Conservation (phyloP, 805 yeast genomes). For the Cyberlindnera xishuangbannaensis region DNA sequence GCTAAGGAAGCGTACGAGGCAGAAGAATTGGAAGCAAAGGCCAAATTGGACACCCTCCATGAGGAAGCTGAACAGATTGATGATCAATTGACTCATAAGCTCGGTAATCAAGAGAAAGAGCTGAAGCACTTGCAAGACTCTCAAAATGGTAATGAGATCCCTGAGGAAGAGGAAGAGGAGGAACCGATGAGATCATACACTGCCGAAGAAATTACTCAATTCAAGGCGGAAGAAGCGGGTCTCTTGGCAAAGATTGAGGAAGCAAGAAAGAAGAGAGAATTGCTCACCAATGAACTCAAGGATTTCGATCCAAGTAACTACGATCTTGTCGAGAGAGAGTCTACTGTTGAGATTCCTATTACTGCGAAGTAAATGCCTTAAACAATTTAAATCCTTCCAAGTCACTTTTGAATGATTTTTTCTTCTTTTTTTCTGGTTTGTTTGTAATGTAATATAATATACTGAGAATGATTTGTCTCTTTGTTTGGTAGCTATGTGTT, state of each 20-base stretch:
- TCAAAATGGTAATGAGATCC: slow-evolving; percentile 3
- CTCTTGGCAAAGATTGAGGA: slow-evolving; percentile 12
- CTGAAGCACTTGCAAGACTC: slow-evolving; percentile 6
- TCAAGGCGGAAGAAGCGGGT: slow-evolving; percentile 4
- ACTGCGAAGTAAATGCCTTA: neutral
- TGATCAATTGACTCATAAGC: slow-evolving; percentile 10
- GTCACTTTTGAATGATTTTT: no score
- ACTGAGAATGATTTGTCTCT: no score
- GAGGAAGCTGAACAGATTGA: slow-evolving; percentile 14
- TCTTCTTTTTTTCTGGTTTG: no score
- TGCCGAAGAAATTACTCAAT: slow-evolving; percentile 1
- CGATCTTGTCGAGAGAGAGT: slow-evolving; percentile 18
- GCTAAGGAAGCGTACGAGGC: slow-evolving; percentile 11
- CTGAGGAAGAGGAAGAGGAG: slow-evolving; percentile 2
- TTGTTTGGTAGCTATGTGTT: no score
- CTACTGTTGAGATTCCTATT: slow-evolving; percentile 10
- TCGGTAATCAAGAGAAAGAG: slow-evolving; percentile 11
- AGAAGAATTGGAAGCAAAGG: slow-evolving; percentile 12
- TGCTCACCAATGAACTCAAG: slow-evolving; percentile 14
- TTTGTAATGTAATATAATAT: no score
- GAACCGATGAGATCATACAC: neutral
- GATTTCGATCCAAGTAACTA: slow-evolving; percentile 10
- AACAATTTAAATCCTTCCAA: no score
- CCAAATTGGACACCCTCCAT: slow-evolving; percentile 14
- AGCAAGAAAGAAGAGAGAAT: slow-evolving; percentile 18